Conservation (phyloP, 2,329 filamentous ascomycete genomes). For the Cytospora piceicola region DNA sequence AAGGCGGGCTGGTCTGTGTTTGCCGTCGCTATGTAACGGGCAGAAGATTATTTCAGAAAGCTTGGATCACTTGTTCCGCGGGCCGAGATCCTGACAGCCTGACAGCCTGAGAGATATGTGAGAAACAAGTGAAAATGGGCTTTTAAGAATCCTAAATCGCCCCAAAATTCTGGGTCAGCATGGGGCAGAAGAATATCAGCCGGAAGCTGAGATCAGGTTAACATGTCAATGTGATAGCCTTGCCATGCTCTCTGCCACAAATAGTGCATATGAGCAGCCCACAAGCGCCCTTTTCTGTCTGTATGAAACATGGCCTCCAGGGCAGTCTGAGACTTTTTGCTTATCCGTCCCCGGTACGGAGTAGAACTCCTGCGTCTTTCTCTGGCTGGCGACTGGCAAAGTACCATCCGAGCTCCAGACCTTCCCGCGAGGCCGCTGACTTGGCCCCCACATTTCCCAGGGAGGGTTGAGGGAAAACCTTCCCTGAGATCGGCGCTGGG, state of each 20-base stretch:
- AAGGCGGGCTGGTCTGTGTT: not conserved
- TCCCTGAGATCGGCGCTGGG: not conserved
- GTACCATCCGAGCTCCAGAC: not conserved
- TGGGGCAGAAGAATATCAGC: constrained; percentile 1
- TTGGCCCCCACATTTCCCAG: not conserved
- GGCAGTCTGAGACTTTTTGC: not conserved
- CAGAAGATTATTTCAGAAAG: not conserved
- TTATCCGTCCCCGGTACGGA: not conserved
- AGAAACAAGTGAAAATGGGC: not conserved
- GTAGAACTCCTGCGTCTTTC: not conserved
- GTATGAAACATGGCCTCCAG: not conserved
- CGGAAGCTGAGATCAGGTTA: not conserved
- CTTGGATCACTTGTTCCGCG: not conserved
- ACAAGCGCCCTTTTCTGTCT: not conserved
- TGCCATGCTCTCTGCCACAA: not conserved
- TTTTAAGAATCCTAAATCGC: not conserved
- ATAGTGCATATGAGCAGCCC: not conserved
- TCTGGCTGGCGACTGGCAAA: not conserved
- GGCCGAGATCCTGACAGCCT: not conserved
- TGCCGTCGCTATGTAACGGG: not conserved
- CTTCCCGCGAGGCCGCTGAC: not conserved
- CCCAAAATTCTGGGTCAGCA: not conserved
- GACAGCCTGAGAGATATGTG: too few relatives aligned
- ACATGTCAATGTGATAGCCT: constrained; percentile 2
- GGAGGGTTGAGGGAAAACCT: not conserved